Evolutionary conservation across 2,329 filamentous ascomycete genomes (phyloP).

Genomic region (Bipolaris cookei): DNA sequence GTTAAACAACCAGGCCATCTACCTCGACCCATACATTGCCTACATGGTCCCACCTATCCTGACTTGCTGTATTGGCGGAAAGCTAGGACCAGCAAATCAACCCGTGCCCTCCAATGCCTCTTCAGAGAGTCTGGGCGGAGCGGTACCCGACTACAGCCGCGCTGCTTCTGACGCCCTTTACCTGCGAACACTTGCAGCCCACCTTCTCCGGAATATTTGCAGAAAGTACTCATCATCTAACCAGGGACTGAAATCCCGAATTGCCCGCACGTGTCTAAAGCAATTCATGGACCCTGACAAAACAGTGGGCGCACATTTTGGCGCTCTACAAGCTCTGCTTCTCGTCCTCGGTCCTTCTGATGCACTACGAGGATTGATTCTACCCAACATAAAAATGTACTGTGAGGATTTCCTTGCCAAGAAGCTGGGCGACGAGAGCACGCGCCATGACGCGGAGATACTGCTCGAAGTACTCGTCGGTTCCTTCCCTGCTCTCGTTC

Average conservation of each 20-base stretch:
- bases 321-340: slow-evolving; percentile 80
- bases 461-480: slow-evolving; percentile 64
- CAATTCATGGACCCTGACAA: slow-evolving; percentile 87
- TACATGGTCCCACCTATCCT: slow-evolving; percentile 83
- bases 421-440: slow-evolving; percentile 56
- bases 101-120: slow-evolving; percentile 57
- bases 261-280: slow-evolving; percentile 92
- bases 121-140: slow-evolving; percentile 54
- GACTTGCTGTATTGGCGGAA: slow-evolving; percentile 86
- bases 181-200: slow-evolving; percentile 83
- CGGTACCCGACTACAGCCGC: slow-evolving; percentile 28
- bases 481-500: slow-evolving; percentile 58
- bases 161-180: slow-evolving; percentile 67
- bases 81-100: slow-evolving; percentile 68
- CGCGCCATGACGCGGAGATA: slow-evolving; percentile 65
- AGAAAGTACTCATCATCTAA: slow-evolving; percentile 82
- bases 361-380: slow-evolving; percentile 64
- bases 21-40: slow-evolving; percentile 71
- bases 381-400: slow-evolving; percentile 71
- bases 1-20: slow-evolving; percentile 81
- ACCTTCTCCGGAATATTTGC: slow-evolving; percentile 78
- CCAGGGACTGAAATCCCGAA: slow-evolving; percentile 80
- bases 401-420: slow-evolving; percentile 64
- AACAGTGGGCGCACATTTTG: slow-evolving; percentile 84
- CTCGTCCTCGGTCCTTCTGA: slow-evolving; percentile 75